A percentile compares a stretch with the other conserved stretches of the same genome.
Evolutionary conservation across 2,329 filamentous ascomycete genomes (phyloP).

Genomic region (Madurella fahalii): DNA sequence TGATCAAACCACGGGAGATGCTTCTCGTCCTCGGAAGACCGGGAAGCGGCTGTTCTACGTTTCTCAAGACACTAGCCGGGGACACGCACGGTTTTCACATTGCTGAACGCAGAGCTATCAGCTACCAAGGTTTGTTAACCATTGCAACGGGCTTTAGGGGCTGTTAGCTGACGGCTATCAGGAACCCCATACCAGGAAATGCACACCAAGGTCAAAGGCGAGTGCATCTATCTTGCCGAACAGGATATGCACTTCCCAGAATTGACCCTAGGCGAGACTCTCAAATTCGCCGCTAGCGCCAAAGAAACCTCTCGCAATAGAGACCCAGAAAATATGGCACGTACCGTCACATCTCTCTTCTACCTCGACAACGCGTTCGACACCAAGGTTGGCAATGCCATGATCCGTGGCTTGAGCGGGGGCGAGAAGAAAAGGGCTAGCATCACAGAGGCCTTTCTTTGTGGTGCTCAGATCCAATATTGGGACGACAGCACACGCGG

Average conservation of each 20-base stretch:
- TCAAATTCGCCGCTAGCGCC: slow-evolving; percentile 66
- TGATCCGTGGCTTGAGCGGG: slow-evolving; percentile 66
- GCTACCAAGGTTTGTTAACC: too few species aligned
- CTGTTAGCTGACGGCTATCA: slow-evolving; percentile 44
- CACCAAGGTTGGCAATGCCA: slow-evolving; percentile 69
- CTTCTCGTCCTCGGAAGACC: slow-evolving; percentile 37
- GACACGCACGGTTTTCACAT: too few species aligned
- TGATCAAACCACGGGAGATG: slow-evolving; percentile 61
- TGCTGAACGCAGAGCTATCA: too few species aligned
- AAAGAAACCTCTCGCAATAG: slow-evolving; percentile 15
- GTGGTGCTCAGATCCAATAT: slow-evolving; percentile 56
- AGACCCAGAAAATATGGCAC: slow-evolving; percentile 45
- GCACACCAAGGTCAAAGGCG: slow-evolving; percentile 54
- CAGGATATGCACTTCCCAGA: slow-evolving; percentile 69
- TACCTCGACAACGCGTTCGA: slow-evolving; percentile 65
- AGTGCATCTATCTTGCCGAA: slow-evolving; percentile 58
- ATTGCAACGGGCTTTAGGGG: slow-evolving; percentile 62
- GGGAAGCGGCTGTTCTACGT: slow-evolving; percentile 16
- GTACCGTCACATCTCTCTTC: slow-evolving; percentile 54
- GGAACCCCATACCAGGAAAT: slow-evolving; percentile 61
- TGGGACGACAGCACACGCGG: slow-evolving; percentile 76
- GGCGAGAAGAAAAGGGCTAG: slow-evolving; percentile 73
- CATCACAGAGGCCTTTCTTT: slow-evolving; percentile 71
- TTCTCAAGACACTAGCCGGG: slow-evolving; percentile 35
- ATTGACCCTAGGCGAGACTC: slow-evolving; percentile 66